A percentile compares a stretch with the other conserved stretches of the same genome.
Evolutionary conservation across 2,329 filamentous ascomycete genomes (phyloP).

Genomic region (Cytospora paraplurivora): DNA sequence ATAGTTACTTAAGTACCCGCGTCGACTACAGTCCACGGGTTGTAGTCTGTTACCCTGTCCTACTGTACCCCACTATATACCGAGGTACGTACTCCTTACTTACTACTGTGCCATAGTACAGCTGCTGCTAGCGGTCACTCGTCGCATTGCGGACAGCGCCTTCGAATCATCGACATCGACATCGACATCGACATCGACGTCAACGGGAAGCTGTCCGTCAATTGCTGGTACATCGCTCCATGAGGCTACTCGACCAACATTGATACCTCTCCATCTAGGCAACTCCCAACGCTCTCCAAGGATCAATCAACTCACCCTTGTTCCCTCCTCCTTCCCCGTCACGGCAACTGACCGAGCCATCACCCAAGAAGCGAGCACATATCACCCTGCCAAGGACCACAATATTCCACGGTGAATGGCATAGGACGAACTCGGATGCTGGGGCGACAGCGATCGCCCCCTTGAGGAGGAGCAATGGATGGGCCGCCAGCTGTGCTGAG

Average conservation of each 20-base stretch:
- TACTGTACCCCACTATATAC: background rate
- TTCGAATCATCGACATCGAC: background rate
- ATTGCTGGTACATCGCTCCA: slow-evolving; percentile 17
- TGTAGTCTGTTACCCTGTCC: background rate
- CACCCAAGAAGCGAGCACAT: background rate
- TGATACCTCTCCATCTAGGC: background rate
- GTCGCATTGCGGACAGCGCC: background rate
- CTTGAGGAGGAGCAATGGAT: slow-evolving; percentile 41
- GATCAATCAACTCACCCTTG: background rate
- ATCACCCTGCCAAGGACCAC: background rate
- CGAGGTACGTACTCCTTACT: background rate
- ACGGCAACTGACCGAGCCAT: slow-evolving; percentile 9
- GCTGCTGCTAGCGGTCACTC: background rate
- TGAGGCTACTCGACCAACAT: slow-evolving; percentile 10
- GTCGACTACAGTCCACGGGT: too few species aligned
- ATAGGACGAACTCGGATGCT: slow-evolving; percentile 34
- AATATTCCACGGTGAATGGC: slow-evolving; percentile 20
- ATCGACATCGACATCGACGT: slow-evolving; percentile 8
- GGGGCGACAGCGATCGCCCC: slow-evolving; percentile 33
- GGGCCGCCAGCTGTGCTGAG: slow-evolving; percentile 51
- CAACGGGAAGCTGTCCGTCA: slow-evolving; percentile 2
- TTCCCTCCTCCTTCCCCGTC: background rate
- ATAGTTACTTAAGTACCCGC: background rate
- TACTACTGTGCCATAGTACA: background rate
- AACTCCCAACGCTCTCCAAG: background rate